Conservation (phyloP, 2,329 filamentous ascomycete genomes). For the Helotiales sp. region DNA sequence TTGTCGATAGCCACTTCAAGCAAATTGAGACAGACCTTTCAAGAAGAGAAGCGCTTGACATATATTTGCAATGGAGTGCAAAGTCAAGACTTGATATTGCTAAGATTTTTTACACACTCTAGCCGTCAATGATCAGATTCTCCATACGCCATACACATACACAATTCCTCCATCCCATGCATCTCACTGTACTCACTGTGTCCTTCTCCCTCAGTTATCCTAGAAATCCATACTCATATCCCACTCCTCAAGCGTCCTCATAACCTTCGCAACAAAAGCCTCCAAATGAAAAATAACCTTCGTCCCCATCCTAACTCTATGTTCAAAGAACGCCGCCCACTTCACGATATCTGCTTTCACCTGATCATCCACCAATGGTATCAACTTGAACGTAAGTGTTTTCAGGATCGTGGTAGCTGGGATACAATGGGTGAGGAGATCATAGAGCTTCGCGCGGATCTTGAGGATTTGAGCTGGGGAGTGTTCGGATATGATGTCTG, state of each 20-base stretch:
- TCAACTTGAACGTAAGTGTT: conserved; percentile 90
- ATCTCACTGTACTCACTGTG: not conserved
- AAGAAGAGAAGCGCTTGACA: too few species aligned
- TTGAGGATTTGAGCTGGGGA: conserved; percentile 86
- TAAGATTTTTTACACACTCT: not conserved
- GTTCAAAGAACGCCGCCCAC: conserved; percentile 97
- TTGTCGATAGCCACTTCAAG: too few species aligned
- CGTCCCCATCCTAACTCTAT: conserved; percentile 84
- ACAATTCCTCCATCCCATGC: not conserved
- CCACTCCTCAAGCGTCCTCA: conserved; percentile 92
- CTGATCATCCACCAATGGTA: conserved; percentile 82
- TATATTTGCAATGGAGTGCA: too few species aligned
- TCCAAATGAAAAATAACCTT: conserved; percentile 99
- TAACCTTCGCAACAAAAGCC: conserved; percentile 98
- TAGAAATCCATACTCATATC: conserved; percentile 80
- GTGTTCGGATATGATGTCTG: conserved; percentile 90
- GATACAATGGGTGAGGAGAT: conserved; percentile 95
- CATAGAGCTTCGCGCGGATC: conserved; percentile 93
- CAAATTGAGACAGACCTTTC: too few species aligned
- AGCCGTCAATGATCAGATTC: not conserved
- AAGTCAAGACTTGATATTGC: too few species aligned
- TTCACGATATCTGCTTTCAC: conserved; percentile 90
- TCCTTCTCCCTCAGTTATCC: not conserved
- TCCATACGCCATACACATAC: not conserved
- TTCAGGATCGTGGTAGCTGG: conserved; percentile 92